Percentiles rank a stretch among this genome's conserved stretches.
Conservation (phyloP, 805 yeast species). For the Maudiozyma serrabonitensis region DNA sequence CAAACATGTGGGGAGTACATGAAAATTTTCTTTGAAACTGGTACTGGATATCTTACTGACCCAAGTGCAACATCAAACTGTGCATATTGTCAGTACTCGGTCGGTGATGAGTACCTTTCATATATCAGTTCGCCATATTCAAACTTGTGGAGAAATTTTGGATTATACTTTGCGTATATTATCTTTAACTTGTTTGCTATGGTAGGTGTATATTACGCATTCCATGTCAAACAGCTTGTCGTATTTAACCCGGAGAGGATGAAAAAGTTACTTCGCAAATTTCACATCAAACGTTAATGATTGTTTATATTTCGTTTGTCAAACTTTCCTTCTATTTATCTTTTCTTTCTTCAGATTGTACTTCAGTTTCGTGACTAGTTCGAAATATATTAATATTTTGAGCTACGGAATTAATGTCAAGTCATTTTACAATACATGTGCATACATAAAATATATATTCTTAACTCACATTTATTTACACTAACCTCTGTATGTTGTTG, state of each 20-base stretch:
- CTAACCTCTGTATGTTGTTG: not conserved
- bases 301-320: too few species aligned
- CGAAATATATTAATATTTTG: too few species aligned
- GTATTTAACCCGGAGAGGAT: not conserved
- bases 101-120: constrained; percentile 46
- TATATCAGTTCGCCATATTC: constrained; percentile 21
- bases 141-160: constrained; percentile 49
- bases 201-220: constrained; percentile 41
- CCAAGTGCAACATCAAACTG: constrained; percentile 39
- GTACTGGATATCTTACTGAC: constrained; percentile 19
- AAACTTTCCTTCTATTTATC: too few species aligned
- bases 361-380: too few species aligned
- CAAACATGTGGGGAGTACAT: constrained; percentile 20
- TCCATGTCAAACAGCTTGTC: constrained; percentile 30
- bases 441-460: not conserved
- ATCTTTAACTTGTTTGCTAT: constrained; percentile 36
- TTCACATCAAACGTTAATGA: not conserved
- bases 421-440: not conserved
- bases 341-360: too few species aligned
- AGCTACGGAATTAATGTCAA: too few species aligned
- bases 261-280: not conserved
- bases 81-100: constrained; percentile 40
- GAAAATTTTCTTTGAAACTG: constrained; percentile 9
- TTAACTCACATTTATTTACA: too few species aligned
- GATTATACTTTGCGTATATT: constrained; percentile 43